Base-by-base conservation (phyloP, 169 alveolate genomes). In the Prorocentrum cordatum region DNA sequence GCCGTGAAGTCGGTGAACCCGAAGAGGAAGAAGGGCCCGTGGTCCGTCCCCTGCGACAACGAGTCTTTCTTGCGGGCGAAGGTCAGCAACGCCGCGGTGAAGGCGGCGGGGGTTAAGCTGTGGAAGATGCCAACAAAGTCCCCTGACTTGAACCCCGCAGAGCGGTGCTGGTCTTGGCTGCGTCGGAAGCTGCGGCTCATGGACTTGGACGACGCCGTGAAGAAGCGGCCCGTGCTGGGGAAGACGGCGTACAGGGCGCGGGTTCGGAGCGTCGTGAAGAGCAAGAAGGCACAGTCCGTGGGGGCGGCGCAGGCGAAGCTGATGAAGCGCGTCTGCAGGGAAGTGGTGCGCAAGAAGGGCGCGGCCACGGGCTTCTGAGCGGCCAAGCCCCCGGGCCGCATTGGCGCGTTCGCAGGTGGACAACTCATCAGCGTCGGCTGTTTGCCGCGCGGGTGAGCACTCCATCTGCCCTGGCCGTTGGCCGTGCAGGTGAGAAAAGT, bases 31-130 rank as follows among this genome's bases (percentile, higher is more conserved):
- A 29, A 31, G 1, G 86, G 86, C 2, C 84, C 84, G 0, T 72
- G 84, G 85, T 26, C 20, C 29, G 16, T 50, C 7, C 85, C 54
- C 29, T 77, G 73, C 26, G 87, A 77, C 87, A 77, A 77, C 45
- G 87, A 58, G 26, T 9, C 61, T 9, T 77, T 77, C 33, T 29
- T 58, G 47, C 24, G 58, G 32, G 70, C 87, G 12, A 22, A 27
- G 0, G 62, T 26, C 3, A 45, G 39, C 47, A 18, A 26, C 5
- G 62, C 33, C 0, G 59, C 35, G 39, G 22, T 18, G 50, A 24
- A 29, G 20, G 26, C 5, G 38, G 36, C 3, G 26, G 58, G 58
- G 31, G 24, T 73, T 24, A 35, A 14, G 9, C 12, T 54, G 36
- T 73, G 85, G 84, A 38, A 27, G 18, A 73, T 73, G 12, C 85